Evolutionary conservation across 2,329 filamentous ascomycete genomes (phyloP).

Genomic region (Meredithiella fracta): DNA sequence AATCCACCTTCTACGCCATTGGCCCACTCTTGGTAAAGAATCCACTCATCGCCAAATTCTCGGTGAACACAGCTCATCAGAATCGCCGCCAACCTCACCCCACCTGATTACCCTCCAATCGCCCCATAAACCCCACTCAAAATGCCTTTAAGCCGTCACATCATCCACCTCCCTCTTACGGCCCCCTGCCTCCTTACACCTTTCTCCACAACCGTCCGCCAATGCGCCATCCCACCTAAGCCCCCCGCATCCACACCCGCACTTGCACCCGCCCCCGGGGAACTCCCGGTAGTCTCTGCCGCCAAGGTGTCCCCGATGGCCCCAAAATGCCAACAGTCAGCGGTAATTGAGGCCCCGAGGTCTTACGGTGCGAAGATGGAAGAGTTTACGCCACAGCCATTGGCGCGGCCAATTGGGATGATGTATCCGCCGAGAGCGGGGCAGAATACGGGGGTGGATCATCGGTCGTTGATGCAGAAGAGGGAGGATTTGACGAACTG

Average conservation of each 20-base stretch:
- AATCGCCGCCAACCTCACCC: no score
- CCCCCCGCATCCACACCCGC: slow-evolving; percentile 24
- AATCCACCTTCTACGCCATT: no score
- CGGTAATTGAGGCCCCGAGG: slow-evolving; percentile 39
- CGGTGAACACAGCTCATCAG: no score
- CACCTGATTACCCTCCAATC: no score
- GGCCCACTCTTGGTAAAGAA: no score
- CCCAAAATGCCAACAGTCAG: slow-evolving; percentile 18
- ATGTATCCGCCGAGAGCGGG: slow-evolving; percentile 53
- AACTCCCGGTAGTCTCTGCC: background rate
- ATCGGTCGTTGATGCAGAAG: slow-evolving; percentile 47
- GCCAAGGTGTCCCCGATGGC: background rate
- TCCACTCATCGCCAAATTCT: no score
- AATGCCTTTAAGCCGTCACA: no score
- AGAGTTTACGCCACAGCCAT: slow-evolving; percentile 40
- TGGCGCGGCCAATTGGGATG: slow-evolving; percentile 68
- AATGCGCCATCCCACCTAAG: slow-evolving; percentile 25
- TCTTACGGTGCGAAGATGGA: slow-evolving; percentile 39
- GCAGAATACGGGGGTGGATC: slow-evolving; percentile 67
- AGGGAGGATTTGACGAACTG: slow-evolving; percentile 71
- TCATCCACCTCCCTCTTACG: background rate
- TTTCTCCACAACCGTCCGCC: slow-evolving; percentile 32
- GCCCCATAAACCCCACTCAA: no score
- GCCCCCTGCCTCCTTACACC: background rate
- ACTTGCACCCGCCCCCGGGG: no score